phyloP scores from a whole-genome alignment of 129 eudicot genomes.

The Logfia minima region DNA sequence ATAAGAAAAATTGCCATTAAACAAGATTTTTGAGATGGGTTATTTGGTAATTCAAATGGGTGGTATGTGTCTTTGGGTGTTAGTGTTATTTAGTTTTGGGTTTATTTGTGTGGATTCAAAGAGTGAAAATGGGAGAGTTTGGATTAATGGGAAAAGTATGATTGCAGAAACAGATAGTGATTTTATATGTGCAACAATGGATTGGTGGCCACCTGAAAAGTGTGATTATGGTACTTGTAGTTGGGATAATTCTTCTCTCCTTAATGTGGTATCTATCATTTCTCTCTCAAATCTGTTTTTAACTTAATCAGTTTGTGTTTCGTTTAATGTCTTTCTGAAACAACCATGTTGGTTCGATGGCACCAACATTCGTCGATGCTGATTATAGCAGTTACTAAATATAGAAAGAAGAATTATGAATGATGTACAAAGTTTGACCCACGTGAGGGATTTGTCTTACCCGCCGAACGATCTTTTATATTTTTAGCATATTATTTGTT shows the following conservation, averaged over 20 bases:
- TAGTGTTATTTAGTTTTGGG: conserved; percentile 27
- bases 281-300: background rate
- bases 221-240: conserved; percentile 91
- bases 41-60: conserved; percentile 41
- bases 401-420: no score
- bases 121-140: conserved; percentile 38
- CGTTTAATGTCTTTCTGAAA: no score
- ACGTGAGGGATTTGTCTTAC: no score
- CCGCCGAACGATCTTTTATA: no score
- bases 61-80: conserved; percentile 38
- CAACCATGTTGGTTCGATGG: no score
- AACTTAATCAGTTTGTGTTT: no score
- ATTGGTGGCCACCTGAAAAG: conserved; percentile 99
- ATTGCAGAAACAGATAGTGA: conserved; percentile 61
- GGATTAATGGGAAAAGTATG: conserved; percentile 45
- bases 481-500: no score
- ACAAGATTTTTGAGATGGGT: conserved; percentile 35
- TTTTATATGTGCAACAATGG: conserved; percentile 82
- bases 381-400: no score
- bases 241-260: conserved; percentile 83
- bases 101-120: conserved; percentile 37
- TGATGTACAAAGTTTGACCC: no score
- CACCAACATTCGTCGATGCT: no score
- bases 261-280: conserved; percentile 58
- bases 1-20: conserved; percentile 12